phyloP scores from a whole-genome alignment of 345 rosid species.

The Eucalyptus pauciflora region DNA sequence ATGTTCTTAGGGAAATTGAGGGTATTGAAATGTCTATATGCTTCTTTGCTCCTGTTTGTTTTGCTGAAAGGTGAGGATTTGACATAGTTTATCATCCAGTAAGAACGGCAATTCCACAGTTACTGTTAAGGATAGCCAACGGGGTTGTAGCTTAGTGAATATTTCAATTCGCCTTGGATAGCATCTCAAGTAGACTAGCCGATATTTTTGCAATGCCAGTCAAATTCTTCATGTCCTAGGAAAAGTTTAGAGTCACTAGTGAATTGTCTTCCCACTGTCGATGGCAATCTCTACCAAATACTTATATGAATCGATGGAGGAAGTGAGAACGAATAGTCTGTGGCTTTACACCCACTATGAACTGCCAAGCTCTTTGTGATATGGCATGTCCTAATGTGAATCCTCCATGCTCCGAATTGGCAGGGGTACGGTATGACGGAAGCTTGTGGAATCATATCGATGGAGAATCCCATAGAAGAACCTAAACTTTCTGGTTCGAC shows the following conservation, averaged over 20 bases:
- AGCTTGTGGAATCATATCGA: conserved; percentile 14
- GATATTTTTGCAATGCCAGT: not conserved
- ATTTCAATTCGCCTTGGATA: not conserved
- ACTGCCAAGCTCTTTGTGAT: not conserved
- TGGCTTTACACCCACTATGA: not conserved
- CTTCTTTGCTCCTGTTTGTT: not conserved
- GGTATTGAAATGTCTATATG: not conserved
- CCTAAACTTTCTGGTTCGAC: conserved; percentile 12
- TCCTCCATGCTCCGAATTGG: not conserved
- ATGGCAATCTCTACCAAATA: not conserved
- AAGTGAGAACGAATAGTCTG: not conserved
- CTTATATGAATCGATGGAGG: not conserved
- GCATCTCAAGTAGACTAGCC: not conserved
- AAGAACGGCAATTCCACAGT: not conserved
- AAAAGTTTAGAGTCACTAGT: not conserved
- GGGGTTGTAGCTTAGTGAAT: not conserved
- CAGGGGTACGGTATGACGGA: conserved; percentile 40
- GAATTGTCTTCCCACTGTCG: not conserved
- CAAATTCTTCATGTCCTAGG: not conserved
- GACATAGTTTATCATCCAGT: not conserved
- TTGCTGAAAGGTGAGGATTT: not conserved
- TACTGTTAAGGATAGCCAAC: not conserved
- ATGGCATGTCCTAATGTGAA: not conserved
- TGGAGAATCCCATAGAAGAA: conserved; percentile 12
- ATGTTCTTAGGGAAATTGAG: not conserved